phyloP scores from a whole-genome alignment of 495 filamentous ascomycete species.

The Aspergillus incahuasiensis region DNA sequence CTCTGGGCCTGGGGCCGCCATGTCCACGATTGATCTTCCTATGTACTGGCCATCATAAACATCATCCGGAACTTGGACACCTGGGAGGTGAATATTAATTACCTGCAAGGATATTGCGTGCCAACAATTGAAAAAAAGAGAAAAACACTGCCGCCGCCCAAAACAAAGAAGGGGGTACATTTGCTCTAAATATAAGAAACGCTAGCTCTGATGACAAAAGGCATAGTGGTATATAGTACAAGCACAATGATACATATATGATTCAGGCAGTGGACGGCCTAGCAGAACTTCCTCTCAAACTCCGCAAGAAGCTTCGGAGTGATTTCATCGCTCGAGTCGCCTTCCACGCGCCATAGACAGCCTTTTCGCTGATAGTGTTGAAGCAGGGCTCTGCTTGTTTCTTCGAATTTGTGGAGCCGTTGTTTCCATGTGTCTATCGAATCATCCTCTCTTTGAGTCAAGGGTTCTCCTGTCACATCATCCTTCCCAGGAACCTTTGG shows the following conservation, averaged over 20 bases:
- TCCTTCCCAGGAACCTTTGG: conserved; percentile 78
- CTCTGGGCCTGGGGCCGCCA: no score
- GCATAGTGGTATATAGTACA: conserved; percentile 2
- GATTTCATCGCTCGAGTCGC: conserved; percentile 90
- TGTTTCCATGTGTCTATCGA: conserved; percentile 77
- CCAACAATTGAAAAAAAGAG: no score
- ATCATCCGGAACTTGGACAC: no score
- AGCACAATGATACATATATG: conserved; percentile 23
- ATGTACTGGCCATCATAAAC: no score
- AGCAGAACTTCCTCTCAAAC: conserved; percentile 71
- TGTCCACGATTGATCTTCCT: no score
- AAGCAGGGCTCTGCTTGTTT: conserved; percentile 77
- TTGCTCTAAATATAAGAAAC: neutral
- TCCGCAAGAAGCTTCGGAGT: conserved; percentile 77
- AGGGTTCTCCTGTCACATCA: conserved; percentile 83
- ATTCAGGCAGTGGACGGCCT: conserved; percentile 13
- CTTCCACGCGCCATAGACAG: conserved; percentile 83
- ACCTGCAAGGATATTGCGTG: no score
- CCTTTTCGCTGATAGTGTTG: conserved; percentile 84
- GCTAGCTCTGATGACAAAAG: neutral
- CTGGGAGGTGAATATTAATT: no score
- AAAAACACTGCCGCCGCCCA: no score
- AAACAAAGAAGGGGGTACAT: conserved; percentile 2
- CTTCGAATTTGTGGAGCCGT: conserved; percentile 75
- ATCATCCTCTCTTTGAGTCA: conserved; percentile 82